Evolutionary conservation across 2,329 filamentous ascomycete species (phyloP).

Genomic region (Epichloe brachyelytri): DNA sequence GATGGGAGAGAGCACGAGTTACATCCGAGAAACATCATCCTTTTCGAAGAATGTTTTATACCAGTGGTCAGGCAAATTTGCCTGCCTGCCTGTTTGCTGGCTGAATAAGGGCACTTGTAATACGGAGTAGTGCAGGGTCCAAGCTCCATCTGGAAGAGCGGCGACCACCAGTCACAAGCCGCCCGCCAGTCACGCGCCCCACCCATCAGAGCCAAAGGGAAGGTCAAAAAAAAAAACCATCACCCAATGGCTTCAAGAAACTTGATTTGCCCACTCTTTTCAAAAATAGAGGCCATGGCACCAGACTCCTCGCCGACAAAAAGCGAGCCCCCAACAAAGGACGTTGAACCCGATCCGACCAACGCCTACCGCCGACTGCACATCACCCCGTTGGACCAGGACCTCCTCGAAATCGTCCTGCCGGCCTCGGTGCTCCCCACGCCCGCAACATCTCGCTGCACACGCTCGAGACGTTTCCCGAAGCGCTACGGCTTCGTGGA

Average conservation of each 20-base stretch:
- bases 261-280: no score
- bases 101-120: no score
- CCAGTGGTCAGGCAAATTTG: no score
- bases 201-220: background rate
- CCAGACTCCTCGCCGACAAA: background rate
- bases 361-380: slow-evolving; percentile 42
- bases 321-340: background rate
- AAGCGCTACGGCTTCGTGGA: slow-evolving; percentile 84
- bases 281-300: background rate
- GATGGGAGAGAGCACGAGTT: no score
- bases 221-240: background rate
- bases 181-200: background rate
- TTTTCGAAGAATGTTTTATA: no score
- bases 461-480: slow-evolving; percentile 72
- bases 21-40: no score
- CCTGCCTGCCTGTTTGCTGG: no score
- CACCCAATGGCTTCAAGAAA: no score
- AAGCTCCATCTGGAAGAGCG: no score
- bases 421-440: slow-evolving; percentile 48
- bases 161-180: no score
- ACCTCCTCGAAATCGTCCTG: slow-evolving; percentile 60
- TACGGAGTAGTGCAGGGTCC: background rate
- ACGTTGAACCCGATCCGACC: background rate
- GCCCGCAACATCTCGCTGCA: slow-evolving; percentile 85
- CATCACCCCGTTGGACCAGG: slow-evolving; percentile 72